These are phyloP conservation scores for Alternaria longipes DNA, from an alignment of 2,329 filamentous ascomycete species.

Conservation along the genomic window DNA sequence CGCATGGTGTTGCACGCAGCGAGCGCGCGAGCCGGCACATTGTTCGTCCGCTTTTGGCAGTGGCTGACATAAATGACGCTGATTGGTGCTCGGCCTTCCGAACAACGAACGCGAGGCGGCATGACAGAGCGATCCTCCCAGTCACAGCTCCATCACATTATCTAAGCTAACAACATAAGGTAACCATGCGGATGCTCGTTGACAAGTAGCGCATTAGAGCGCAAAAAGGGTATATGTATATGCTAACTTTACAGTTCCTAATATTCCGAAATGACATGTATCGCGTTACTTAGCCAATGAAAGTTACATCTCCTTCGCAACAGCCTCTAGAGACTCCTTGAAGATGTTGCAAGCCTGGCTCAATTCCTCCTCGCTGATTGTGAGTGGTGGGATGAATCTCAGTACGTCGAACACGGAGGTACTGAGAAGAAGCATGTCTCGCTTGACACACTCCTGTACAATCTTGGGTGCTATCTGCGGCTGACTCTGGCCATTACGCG, in stretches of 20 bases:
- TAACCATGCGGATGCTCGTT: neutral
- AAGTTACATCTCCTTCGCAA: conserved; percentile 34
- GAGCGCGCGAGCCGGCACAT: conserved; percentile 5
- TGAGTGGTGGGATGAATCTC: conserved; percentile 41
- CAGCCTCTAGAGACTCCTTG: conserved; percentile 38
- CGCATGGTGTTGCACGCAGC: neutral
- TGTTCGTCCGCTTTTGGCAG: conserved; percentile 3
- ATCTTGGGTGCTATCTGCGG: conserved; percentile 40
- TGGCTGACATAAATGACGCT: neutral
- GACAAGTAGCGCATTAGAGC: neutral
- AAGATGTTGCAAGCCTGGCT: conserved; percentile 36
- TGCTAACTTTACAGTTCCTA: neutral
- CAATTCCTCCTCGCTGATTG: conserved; percentile 40
- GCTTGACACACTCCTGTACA: conserved; percentile 40
- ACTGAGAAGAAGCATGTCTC: conserved; percentile 42
- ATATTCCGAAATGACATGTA: neutral
- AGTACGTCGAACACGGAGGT: conserved; percentile 44
- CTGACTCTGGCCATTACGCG: conserved; percentile 26
- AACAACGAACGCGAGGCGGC: conserved; percentile 5
- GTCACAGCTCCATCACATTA: neutral
- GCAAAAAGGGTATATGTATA: conserved; percentile 2
- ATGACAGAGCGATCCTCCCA: neutral
- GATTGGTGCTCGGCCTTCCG: conserved; percentile 8
- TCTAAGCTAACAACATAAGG: neutral
- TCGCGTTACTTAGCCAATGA: neutral